Base-by-base conservation (phyloP, 2,329 filamentous ascomycete species). In the Diplodia sapinea region DNA sequence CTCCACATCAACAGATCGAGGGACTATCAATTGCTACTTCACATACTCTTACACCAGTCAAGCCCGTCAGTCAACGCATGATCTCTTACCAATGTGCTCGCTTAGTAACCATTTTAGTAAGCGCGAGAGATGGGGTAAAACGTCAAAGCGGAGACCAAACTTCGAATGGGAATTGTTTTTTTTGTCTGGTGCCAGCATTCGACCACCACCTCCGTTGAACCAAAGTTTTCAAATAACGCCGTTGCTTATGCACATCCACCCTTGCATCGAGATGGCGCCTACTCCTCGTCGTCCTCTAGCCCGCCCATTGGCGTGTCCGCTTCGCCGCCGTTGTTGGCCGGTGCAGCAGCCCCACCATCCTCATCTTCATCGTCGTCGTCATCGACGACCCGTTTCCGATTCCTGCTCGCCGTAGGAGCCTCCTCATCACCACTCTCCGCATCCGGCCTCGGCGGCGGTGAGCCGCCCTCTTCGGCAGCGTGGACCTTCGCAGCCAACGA, bases 381-480 rank as follows among this genome's bases (percentile, higher is more conserved):
- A 31, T 70, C 67, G 12, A 70, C 62, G 17, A 70, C 61, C 4
- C 69, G 59, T 49, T 70, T 70, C 31, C 69, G 67, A 11, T 68
- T 65, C 51, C 68, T 54, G 31, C 54, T 36, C 11, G 66, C 55
- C 23, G 29, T 67, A n/a, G 61, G 57, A 13, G 56, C 62, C 13
- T 57, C 67, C 4, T 64, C 68, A n/a, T 68, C 68, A 31, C 38
- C 69, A 17, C 67, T 63, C 26, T 51, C 59, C 65, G 36, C 29
- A 38, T 33, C 71, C n/a, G 76, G 73, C n/a, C 26, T 38, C 29
- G 54, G 23, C 23, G 23, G 23, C 23, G 23, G 55, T n/a, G 55
- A 59, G 13, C 70, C 33, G 4, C 23, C 23, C 23, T 33, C 73
- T 26, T 78, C 75, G 64, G 72, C 74, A 31, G 62, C 65, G 31